phyloP scores from a whole-genome alignment of 305 asterid species.

The Ruellia speciosa region DNA sequence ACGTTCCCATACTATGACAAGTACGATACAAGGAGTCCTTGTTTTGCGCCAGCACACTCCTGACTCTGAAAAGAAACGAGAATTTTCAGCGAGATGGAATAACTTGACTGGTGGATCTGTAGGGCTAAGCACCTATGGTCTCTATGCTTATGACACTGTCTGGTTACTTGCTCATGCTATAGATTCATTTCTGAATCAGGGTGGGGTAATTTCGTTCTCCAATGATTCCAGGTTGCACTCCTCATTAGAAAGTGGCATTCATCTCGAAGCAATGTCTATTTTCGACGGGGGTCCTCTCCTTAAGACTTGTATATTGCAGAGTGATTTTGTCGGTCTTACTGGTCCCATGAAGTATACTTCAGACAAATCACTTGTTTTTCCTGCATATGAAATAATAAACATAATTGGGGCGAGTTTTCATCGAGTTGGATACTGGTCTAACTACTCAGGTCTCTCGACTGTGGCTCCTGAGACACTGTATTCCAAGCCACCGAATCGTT shows the following conservation, averaged over 20 bases:
- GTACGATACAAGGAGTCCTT: conserved; percentile 43
- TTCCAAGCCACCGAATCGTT: conserved; percentile 30
- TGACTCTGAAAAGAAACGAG: conserved; percentile 36
- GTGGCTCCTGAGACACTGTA: conserved; percentile 37
- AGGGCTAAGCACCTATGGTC: conserved; percentile 41
- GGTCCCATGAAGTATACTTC: conserved; percentile 35
- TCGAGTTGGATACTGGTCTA: conserved; percentile 50
- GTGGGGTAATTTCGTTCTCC: conserved; percentile 39
- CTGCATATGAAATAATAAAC: conserved; percentile 47
- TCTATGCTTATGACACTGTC: conserved; percentile 54
- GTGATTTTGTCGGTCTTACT: conserved; percentile 39
- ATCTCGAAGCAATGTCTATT: conserved; percentile 30
- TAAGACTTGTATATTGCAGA: conserved; percentile 23
- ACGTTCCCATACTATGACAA: conserved; percentile 14
- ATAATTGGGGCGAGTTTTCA: conserved; percentile 40
- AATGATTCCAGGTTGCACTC: conserved; percentile 30
- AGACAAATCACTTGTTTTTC: conserved; percentile 35
- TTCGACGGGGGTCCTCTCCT: conserved; percentile 47
- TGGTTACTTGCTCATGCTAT: conserved; percentile 53
- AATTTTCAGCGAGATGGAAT: conserved; percentile 33
- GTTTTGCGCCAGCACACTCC: conserved; percentile 45
- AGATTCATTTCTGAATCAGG: conserved; percentile 31
- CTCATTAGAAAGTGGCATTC: conserved; percentile 24
- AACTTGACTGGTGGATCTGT: conserved; percentile 24
- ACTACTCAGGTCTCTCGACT: conserved; percentile 39